Base-by-base conservation (phyloP, 805 yeast genomes). In the Candida gorgasii region DNA sequence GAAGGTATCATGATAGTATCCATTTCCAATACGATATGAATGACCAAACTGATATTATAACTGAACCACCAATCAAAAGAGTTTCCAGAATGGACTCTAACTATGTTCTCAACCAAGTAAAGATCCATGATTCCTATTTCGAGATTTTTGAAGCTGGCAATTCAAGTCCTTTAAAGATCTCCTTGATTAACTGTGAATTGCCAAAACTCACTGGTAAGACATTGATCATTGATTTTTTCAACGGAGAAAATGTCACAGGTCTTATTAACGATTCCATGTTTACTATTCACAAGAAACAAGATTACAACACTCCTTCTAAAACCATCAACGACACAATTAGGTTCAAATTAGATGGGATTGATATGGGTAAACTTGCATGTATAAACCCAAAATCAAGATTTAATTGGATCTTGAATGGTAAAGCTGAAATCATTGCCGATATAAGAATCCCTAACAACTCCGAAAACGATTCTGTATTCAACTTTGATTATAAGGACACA, bases 281-380 rank as follows among this genome's bases (percentile, higher is more conserved):
- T 62, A 84, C 89, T 0, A 73, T 86, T 16, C 93, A 86, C 52
- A 84, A 84, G 55, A 77, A 86, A 51, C 92, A 85, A 55, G 74
- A 76, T 42, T 62, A 73, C 46, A 37, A 34, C 15, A 62, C 58
- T 22, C 49, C 63, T 39, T 67, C 58, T 28, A 57, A 54, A n/a
- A 24, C 12, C 28, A 11, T 24, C 28, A 7, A 11, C 15, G 54
- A 57, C 31, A 52, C 59, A 4, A 63, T 67, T 13, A 56, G 72
- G 12, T 69, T 68, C 53, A 70, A 69, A 48, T 50, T 71, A 16
- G 73, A 69, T 40, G 72, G 72, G 1, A 66, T 70, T 17, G 66
- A 69, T 48, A 51, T 70, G 58, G 72, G 63, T 1, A 48, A 55
- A 5, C 44, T 68, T 12, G 45, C 68, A 5, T 47, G 51, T 34